Evolutionary conservation across 106 monocot species (phyloP).

Genomic region (Dendrobium officinale): DNA sequence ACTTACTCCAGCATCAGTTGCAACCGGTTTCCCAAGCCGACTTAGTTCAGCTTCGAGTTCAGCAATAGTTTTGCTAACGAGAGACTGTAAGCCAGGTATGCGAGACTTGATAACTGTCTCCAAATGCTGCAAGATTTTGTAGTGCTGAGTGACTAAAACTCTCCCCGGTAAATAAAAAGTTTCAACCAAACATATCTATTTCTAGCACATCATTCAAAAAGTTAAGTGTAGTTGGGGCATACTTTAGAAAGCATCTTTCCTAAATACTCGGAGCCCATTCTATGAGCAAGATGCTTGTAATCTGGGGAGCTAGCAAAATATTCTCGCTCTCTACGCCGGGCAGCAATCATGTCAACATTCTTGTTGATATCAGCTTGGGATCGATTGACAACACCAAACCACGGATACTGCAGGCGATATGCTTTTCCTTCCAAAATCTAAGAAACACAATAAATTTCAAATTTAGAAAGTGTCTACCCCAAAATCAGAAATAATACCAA

Average conservation of each 20-base stretch:
- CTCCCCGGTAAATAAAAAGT: neutral
- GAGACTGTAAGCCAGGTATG: constrained; percentile 90
- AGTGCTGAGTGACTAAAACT: neutral
- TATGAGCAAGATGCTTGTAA: constrained; percentile 55
- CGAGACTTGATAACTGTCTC: constrained; percentile 94
- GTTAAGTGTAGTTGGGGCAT: neutral
- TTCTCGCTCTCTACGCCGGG: constrained; percentile 53
- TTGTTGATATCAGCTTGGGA: constrained; percentile 69
- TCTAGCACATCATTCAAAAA: neutral
- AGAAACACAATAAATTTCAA: neutral
- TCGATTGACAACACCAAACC: constrained; percentile 64
- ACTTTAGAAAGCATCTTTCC: constrained; percentile 70
- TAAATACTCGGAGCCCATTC: constrained; percentile 65
- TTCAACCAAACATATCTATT: neutral
- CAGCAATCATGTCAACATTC: constrained; percentile 70
- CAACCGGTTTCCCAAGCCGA: constrained; percentile 89
- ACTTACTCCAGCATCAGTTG: constrained; percentile 91
- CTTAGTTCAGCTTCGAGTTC: constrained; percentile 84
- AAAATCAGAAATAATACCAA: neutral
- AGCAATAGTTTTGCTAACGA: constrained; percentile 79
- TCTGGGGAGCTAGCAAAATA: constrained; percentile 58
- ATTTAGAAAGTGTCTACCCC: neutral
- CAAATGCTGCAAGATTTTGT: constrained; percentile 68
- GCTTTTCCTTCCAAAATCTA: constrained; percentile 63
- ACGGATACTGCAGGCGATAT: constrained; percentile 48